Conservation (phyloP, 2,329 filamentous ascomycete genomes). For the Arthrobotrys iridis region DNA sequence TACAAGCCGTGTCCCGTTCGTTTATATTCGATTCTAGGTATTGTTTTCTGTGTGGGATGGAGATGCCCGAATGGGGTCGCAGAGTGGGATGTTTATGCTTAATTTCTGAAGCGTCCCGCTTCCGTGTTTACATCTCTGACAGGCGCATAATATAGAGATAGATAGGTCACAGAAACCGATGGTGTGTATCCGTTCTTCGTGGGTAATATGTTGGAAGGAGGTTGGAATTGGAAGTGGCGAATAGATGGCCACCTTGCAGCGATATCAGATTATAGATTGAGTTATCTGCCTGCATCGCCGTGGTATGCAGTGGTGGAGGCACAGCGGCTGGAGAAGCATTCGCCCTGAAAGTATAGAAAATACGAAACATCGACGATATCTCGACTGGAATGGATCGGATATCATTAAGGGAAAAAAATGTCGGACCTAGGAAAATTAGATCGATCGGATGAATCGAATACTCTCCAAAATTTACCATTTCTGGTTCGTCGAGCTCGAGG, state of each 20-base stretch:
- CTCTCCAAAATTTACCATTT: background rate
- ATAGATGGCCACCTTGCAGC: background rate
- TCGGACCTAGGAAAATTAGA: background rate
- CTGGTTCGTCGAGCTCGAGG: background rate
- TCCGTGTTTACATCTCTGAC: conserved; percentile 30
- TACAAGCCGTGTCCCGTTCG: conserved; percentile 18
- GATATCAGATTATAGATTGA: background rate
- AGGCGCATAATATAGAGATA: background rate
- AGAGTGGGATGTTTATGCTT: conserved; percentile 27
- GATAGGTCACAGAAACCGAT: background rate
- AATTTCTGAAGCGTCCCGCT: conserved; percentile 16
- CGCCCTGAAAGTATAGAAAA: background rate
- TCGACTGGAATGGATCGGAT: conserved; percentile 20
- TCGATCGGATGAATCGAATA: background rate
- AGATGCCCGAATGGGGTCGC: conserved; percentile 33
- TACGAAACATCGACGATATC: background rate
- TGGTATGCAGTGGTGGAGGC: conserved; percentile 14
- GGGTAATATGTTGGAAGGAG: background rate
- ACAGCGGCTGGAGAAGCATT: background rate
- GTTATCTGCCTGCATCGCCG: conserved; percentile 15
- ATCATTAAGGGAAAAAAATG: too few relatives aligned
- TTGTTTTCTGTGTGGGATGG: conserved; percentile 18
- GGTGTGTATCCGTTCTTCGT: background rate
- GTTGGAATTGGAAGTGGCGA: conserved; percentile 1
- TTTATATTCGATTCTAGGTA: conserved; percentile 10